phyloP scores from a whole-genome alignment of 495 filamentous ascomycete genomes.

The Penicillium cataractarum region DNA sequence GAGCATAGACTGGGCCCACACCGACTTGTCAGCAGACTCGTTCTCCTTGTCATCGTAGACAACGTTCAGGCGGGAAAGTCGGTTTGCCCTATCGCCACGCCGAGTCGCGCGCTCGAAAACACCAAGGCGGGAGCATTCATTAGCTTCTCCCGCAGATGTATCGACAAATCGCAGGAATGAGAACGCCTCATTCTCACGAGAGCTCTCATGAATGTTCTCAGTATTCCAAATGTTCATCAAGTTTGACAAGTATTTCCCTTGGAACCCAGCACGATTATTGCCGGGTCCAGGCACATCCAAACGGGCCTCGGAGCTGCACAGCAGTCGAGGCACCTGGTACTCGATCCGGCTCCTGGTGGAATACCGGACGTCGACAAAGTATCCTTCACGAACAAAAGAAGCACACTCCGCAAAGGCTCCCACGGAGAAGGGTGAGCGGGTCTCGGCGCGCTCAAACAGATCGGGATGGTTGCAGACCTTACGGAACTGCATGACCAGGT shows the following conservation, averaged over 20 bases:
- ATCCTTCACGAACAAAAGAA: conserved; percentile 89
- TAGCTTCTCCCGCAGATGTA: conserved; percentile 70
- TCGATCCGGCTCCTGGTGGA: conserved; percentile 86
- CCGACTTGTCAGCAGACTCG: conserved; percentile 41
- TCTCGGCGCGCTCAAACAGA: conserved; percentile 93
- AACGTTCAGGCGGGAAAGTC: conserved; percentile 57
- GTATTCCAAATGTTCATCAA: conserved; percentile 89
- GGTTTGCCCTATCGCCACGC: conserved; percentile 46
- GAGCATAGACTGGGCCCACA: conserved; percentile 76
- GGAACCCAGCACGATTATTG: conserved; percentile 77
- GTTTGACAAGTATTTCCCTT: conserved; percentile 69
- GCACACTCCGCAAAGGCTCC: conserved; percentile 90
- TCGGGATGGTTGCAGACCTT: conserved; percentile 99
- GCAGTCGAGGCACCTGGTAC: conserved; percentile 76
- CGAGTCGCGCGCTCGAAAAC: conserved; percentile 67
- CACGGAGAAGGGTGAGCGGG: conserved; percentile 79
- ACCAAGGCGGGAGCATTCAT: conserved; percentile 63
- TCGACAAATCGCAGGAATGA: conserved; percentile 91
- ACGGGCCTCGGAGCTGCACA: conserved; percentile 76
- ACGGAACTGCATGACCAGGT: conserved; percentile 98
- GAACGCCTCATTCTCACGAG: conserved; percentile 65
- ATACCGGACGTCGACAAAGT: conserved; percentile 77
- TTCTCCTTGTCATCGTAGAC: conserved; percentile 65
- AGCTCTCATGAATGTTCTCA: conserved; percentile 68
- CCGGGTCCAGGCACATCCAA: conserved; percentile 74